Base-by-base conservation (phyloP, 129 eudicot species). In the Heracleum sosnowskyi region DNA sequence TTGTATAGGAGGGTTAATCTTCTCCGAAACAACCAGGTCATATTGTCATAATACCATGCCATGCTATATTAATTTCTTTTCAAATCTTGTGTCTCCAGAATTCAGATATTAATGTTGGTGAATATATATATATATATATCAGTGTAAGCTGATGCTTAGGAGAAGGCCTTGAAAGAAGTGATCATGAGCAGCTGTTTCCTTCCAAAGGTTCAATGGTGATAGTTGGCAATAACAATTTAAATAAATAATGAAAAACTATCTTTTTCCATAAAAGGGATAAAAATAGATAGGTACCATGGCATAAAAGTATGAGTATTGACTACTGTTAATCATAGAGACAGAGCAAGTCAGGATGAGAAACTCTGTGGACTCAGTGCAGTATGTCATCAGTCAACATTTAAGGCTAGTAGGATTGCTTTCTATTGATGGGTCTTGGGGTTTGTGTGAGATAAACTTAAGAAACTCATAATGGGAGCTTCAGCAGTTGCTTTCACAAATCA, bases 351-450 rank as follows among this genome's bases (percentile, higher is more conserved):
- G 77, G 71, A 80, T 80, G 73, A 76, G 64, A 78, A 74, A 22
- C 84, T 40, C 69, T 33, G 39, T 79, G 82, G 78, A 85, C 26
- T 86, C 82, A 79, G 84, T 81, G 83, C 74, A 84, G 49, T 42
- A 5, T 84, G 95, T 84, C 85, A 89, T 83, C 84, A 81, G 88
- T 92, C 92, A 87, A 83, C 76, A 76, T 73, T 73, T 36, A 74
- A 75, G 83, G 83, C 57, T 76, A 53, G 42, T 83, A 83, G 79
- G 80, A 81, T 79, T 70, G 84, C 79, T 83, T 74, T 82, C 74
- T 86, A 76, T 86, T 90, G 84, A 86, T 84, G 89, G 79, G 74
- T 64, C 86, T 86, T 82, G 88, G 84, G 86, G 82, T 79, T 79
- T 82, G 91, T 77, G 96, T 70, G 51, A 89, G 79, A 73, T 83